These are phyloP conservation scores for Plasmodium adleri DNA, from an alignment of 169 alveolate species.

Conservation along the genomic window DNA sequence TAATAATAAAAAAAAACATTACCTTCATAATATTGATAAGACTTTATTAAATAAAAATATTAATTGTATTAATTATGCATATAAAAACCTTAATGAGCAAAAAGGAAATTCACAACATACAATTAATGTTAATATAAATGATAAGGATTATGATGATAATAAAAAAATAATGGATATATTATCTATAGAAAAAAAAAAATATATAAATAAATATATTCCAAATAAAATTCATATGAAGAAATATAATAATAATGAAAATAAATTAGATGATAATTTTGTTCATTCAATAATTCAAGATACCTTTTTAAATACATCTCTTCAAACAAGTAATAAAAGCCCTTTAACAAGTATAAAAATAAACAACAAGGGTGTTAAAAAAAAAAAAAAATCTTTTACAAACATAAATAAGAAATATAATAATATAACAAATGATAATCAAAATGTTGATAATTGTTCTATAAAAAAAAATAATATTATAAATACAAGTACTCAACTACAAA, in stretches of 20 bases:
- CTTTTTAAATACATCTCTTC: too few relatives aligned
- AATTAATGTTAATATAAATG: too few relatives aligned
- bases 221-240: neutral
- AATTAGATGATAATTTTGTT: too few relatives aligned
- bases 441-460: too few relatives aligned
- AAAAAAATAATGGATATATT: neutral
- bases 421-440: too few relatives aligned
- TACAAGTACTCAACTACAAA: too few relatives aligned
- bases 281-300: too few relatives aligned
- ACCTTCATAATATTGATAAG: constrained; percentile 30
- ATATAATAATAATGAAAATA: neutral
- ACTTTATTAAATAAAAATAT: constrained; percentile 29
- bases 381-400: too few relatives aligned
- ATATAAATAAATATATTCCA: constrained; percentile 8
- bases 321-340: too few relatives aligned
- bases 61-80: constrained; percentile 42
- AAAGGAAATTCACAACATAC: neutral
- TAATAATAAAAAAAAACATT: constrained; percentile 1
- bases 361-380: too few relatives aligned
- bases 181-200: constrained; percentile 18
- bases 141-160: neutral
- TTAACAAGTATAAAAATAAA: too few relatives aligned
- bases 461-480: too few relatives aligned
- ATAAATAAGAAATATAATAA: neutral
- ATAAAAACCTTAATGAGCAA: constrained; percentile 26